Evolutionary conservation across 805 yeast genomes (phyloP).

Genomic region (Candida hispaniensis): DNA sequence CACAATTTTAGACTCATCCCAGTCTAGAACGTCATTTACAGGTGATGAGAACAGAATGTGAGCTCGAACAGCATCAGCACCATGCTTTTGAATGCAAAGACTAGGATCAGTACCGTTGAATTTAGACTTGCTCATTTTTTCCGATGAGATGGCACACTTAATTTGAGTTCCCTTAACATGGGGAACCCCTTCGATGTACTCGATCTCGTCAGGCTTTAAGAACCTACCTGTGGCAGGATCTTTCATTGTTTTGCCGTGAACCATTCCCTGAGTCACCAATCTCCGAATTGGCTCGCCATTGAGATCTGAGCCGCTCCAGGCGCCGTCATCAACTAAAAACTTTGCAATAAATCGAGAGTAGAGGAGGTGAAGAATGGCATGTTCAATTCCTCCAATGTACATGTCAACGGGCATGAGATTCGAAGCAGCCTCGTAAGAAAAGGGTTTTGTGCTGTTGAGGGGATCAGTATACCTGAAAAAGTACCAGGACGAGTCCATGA

Average conservation of each 20-base stretch:
- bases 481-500: conserved; percentile 97
- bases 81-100: conserved; percentile 60
- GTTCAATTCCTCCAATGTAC: conserved; percentile 93
- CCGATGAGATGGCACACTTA: conserved; percentile 49
- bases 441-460: conserved; percentile 43
- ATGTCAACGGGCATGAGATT: conserved; percentile 70
- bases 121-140: conserved; percentile 95
- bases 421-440: conserved; percentile 40
- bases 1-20: conserved; percentile 82
- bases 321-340: conserved; percentile 54
- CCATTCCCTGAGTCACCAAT: conserved; percentile 95
- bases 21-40: conserved; percentile 62
- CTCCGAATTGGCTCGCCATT: conserved; percentile 72
- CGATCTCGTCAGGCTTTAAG: conserved; percentile 69
- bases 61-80: conserved; percentile 92
- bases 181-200: conserved; percentile 33
- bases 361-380: conserved; percentile 83
- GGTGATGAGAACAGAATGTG: conserved; percentile 92
- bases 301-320: conserved; percentile 50
- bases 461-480: conserved; percentile 76
- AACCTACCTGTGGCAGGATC: conserved; percentile 67
- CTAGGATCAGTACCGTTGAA: conserved; percentile 89
- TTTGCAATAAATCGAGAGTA: conserved; percentile 82
- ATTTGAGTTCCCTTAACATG: conserved; percentile 40
- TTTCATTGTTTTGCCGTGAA: conserved; percentile 74